A percentile compares a stretch with the other conserved stretches of the same genome.
Conservation (phyloP, 163 green algal genomes). For the Chlamydomonas reinhardtii region DNA sequence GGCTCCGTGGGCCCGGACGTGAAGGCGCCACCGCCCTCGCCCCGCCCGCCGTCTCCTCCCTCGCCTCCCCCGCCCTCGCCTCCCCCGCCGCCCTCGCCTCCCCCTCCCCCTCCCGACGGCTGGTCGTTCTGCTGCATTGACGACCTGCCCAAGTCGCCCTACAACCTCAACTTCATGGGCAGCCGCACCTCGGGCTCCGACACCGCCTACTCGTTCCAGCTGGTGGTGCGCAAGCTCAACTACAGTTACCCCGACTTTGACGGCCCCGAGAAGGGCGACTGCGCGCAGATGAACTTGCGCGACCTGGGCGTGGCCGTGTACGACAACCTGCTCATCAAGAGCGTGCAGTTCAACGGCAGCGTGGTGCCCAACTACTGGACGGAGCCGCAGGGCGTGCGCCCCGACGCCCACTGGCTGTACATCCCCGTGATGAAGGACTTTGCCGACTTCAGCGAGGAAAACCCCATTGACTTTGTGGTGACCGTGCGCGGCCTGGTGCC, state of each 20-base stretch:
- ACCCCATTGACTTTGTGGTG: slow-evolving; percentile 48
- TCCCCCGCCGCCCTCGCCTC: slow-evolving; percentile 20
- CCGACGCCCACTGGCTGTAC: slow-evolving; percentile 52
- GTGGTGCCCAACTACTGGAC: slow-evolving; percentile 8
- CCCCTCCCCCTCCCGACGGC: slow-evolving; percentile 50
- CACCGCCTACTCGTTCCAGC: slow-evolving; percentile 56
- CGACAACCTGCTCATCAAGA: slow-evolving; percentile 54
- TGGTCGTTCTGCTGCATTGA: slow-evolving; percentile 58
- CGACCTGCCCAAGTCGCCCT: slow-evolving; percentile 54
- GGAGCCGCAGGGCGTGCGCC: not conserved
- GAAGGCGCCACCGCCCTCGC: not conserved
- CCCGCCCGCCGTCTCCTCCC: not conserved
- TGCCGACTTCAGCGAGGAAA: slow-evolving; percentile 4
- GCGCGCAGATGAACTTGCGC: slow-evolving; percentile 54
- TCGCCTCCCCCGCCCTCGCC: slow-evolving; percentile 3
- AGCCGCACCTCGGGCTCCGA: slow-evolving; percentile 49
- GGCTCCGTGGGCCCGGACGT: not conserved
- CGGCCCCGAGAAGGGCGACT: slow-evolving; percentile 49
- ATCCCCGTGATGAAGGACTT: slow-evolving; percentile 34
- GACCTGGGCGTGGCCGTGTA: slow-evolving; percentile 54
- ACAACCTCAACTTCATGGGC: slow-evolving; percentile 50
- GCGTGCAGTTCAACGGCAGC: slow-evolving; percentile 59
- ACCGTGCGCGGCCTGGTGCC: slow-evolving; percentile 54
- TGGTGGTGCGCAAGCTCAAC: slow-evolving; percentile 27
- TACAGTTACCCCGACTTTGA: slow-evolving; percentile 19